Conservation (phyloP, 208 protist species). For the Leishmania guyanensis region DNA sequence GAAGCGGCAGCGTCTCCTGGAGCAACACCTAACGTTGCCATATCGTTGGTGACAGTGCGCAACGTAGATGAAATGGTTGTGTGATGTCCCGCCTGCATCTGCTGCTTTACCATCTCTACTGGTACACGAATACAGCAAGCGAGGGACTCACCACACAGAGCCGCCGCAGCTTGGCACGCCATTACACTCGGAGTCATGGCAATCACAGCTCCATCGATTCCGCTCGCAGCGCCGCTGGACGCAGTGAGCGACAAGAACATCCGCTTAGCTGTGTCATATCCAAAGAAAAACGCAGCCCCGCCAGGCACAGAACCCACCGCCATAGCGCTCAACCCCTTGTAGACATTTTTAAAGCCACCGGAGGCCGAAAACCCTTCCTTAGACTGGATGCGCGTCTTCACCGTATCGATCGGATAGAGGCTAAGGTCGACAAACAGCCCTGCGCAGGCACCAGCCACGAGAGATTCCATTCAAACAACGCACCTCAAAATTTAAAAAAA, state of each 20-base stretch:
- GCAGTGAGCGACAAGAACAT: slow-evolving; percentile 12
- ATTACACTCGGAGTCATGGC: slow-evolving; percentile 20
- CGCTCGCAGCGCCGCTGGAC: background rate
- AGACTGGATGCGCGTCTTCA: slow-evolving; percentile 93
- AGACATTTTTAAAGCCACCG: slow-evolving; percentile 86
- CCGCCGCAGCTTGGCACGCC: slow-evolving; percentile 58
- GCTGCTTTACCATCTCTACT: slow-evolving; percentile 92
- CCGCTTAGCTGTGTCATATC: slow-evolving; percentile 67
- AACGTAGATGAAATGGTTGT: slow-evolving; percentile 35
- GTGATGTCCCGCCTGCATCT: slow-evolving; percentile 84
- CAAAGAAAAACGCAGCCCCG: slow-evolving; percentile 88
- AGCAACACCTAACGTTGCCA: background rate
- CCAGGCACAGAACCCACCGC: slow-evolving; percentile 87
- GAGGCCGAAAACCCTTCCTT: slow-evolving; percentile 75
- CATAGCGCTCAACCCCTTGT: slow-evolving; percentile 85
- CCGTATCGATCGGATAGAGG: slow-evolving; percentile 93
- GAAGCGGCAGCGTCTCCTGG: background rate
- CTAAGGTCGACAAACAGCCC: slow-evolving; percentile 89
- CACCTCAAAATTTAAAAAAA: background rate
- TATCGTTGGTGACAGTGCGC: slow-evolving; percentile 55
- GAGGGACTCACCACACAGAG: slow-evolving; percentile 76
- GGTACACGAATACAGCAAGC: slow-evolving; percentile 91
- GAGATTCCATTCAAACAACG: slow-evolving; percentile 57
- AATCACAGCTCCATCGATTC: slow-evolving; percentile 3
- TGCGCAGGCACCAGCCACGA: slow-evolving; percentile 81